A percentile compares a stretch with the other conserved stretches of the same genome.
These are phyloP conservation scores for Clavispora phyllophila DNA, from an alignment of 805 yeast genomes.

Conservation along the genomic window DNA sequence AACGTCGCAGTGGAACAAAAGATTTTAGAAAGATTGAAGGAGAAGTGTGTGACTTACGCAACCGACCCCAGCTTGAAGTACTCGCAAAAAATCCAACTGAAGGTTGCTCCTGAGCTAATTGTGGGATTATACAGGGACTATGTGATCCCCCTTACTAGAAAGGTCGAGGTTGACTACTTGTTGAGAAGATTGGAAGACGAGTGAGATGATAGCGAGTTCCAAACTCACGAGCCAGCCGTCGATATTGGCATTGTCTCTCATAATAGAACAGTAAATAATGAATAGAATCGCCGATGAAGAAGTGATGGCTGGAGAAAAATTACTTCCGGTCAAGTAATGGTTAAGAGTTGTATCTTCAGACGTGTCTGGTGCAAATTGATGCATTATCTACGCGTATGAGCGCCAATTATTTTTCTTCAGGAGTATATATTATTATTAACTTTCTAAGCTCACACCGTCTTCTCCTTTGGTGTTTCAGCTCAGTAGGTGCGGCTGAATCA, in stretches of 20 bases:
- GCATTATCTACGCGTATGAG: too few relatives aligned
- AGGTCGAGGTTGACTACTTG: conserved; percentile 90
- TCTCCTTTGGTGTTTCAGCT: too few relatives aligned
- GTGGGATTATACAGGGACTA: conserved; percentile 81
- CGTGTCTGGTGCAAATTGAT: too few relatives aligned
- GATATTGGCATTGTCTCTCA: background rate
- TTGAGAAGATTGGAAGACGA: conserved; percentile 74
- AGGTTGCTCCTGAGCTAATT: conserved; percentile 76
- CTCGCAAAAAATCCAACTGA: conserved; percentile 62
- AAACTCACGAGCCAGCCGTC: too few relatives aligned
- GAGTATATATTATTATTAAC: too few relatives aligned
- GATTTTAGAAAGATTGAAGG: conserved; percentile 70
- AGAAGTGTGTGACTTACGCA: conserved; percentile 83
- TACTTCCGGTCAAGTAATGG: too few relatives aligned
- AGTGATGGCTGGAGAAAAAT: too few relatives aligned
- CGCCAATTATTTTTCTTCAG: too few relatives aligned
- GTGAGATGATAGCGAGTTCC: too few relatives aligned
- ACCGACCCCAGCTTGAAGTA: conserved; percentile 77
- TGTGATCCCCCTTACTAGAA: conserved; percentile 90
- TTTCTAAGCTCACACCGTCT: too few relatives aligned
- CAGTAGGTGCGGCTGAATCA: too few relatives aligned
- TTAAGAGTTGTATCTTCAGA: background rate
- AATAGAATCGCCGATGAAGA: background rate
- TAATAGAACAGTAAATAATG: background rate
- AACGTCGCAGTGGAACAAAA: conserved; percentile 81